Evolutionary conservation across 345 rosid species (phyloP).

Genomic region (Heritiera littoralis): DNA sequence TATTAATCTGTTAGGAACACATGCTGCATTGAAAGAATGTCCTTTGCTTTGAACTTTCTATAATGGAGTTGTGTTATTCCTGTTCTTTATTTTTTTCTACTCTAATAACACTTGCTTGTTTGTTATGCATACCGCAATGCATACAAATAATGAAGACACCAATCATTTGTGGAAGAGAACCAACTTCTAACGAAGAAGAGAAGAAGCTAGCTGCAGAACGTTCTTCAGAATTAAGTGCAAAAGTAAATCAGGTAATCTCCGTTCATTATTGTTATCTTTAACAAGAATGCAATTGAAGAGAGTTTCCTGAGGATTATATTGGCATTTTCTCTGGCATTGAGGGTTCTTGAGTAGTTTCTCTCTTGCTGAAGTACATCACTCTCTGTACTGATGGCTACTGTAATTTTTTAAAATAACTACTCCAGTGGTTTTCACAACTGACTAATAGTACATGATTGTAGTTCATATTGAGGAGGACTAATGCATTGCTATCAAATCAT

Average conservation of each 20-base stretch:
- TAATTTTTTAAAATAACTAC: constrained; percentile 9
- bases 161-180: constrained; percentile 98
- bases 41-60: background rate
- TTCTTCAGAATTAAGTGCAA: constrained; percentile 84
- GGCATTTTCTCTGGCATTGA: background rate
- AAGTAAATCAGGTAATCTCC: constrained; percentile 85
- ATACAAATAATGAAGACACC: constrained; percentile 57
- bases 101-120: background rate
- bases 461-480: constrained; percentile 97
- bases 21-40: background rate
- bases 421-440: constrained; percentile 20
- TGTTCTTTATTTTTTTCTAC: background rate
- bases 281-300: constrained; percentile 6
- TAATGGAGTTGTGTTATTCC: background rate
- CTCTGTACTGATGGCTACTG: background rate
- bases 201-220: constrained; percentile 78
- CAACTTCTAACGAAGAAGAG: constrained; percentile 82
- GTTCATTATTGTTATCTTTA: constrained; percentile 20
- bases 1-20: constrained; percentile 1
- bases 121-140: constrained; percentile 23
- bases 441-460: constrained; percentile 39
- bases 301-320: constrained; percentile 15
- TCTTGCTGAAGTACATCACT: constrained; percentile 13
- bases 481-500: constrained; percentile 91
- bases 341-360: background rate